Percentiles rank a stretch among this genome's conserved stretches.
Conservation (phyloP, 2,329 filamentous ascomycete genomes). For the Clonostachys chloroleuca region DNA sequence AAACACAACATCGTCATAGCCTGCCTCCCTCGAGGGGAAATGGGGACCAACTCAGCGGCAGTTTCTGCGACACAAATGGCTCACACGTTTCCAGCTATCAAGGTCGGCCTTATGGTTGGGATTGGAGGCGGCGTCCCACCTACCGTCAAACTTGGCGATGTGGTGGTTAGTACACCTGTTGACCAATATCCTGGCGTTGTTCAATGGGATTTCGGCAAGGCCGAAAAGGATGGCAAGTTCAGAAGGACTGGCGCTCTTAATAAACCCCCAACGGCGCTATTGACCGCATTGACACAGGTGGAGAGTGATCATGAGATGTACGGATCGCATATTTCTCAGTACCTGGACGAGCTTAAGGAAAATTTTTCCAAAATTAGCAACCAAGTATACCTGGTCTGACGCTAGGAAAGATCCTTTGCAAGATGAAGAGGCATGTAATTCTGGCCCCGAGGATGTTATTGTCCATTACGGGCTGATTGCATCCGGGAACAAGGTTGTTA, state of each 20-base stretch:
- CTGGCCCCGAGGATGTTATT: background rate
- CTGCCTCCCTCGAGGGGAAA: conserved; percentile 7
- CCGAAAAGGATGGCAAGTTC: conserved; percentile 3
- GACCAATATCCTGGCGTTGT: conserved; percentile 1
- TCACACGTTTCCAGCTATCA: conserved; percentile 21
- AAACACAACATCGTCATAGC: conserved; percentile 10
- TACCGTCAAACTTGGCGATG: conserved; percentile 26
- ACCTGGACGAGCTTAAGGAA: no score
- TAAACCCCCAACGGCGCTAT: background rate
- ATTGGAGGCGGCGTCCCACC: conserved; percentile 15
- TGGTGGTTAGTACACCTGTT: conserved; percentile 16
- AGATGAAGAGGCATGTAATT: background rate
- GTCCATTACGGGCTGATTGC: conserved; percentile 3
- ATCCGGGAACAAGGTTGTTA: conserved; percentile 2
- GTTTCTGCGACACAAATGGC: conserved; percentile 21
- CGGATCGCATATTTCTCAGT: background rate
- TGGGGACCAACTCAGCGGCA: conserved; percentile 15
- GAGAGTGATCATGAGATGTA: background rate
- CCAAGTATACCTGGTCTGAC: background rate
- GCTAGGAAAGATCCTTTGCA: background rate
- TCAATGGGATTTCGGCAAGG: conserved; percentile 8
- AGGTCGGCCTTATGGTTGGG: conserved; percentile 11
- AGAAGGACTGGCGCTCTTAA: background rate
- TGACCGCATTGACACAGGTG: background rate
- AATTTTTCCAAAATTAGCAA: background rate